Conservation (phyloP, 495 filamentous ascomycete species). For the Neurospora pannonica region DNA sequence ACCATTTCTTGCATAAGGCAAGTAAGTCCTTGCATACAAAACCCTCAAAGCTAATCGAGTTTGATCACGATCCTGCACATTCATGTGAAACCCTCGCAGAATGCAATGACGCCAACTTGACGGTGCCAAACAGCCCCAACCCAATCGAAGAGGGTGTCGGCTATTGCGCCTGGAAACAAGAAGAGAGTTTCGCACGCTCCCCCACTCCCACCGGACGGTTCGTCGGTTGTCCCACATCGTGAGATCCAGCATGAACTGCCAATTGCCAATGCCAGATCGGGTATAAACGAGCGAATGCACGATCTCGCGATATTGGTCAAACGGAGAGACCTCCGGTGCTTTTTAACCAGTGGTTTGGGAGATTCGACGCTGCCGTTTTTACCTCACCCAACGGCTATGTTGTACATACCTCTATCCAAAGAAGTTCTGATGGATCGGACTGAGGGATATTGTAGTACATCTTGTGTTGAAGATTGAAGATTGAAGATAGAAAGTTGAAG, state of each 20-base stretch:
- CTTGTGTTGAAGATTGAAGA: background rate
- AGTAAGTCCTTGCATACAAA: background rate
- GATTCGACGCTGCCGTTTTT: background rate
- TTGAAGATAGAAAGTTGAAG: background rate
- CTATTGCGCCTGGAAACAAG: no score
- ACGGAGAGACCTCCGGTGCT: background rate
- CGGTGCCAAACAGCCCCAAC: background rate
- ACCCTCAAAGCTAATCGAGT: no score
- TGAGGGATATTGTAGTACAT: background rate
- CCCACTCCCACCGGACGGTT: background rate
- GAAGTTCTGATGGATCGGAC: background rate
- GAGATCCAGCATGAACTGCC: background rate
- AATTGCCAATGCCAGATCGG: background rate
- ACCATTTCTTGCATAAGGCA: no score
- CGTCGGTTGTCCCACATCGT: background rate
- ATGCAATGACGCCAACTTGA: background rate
- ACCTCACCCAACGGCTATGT: background rate
- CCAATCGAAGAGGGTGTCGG: background rate
- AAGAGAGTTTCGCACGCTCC: background rate
- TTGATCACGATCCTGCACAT: background rate
- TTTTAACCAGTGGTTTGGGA: background rate
- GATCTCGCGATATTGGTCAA: background rate
- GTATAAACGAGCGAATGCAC: background rate
- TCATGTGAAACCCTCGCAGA: no score
- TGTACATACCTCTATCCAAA: background rate